phyloP scores from a whole-genome alignment of 371 early-diverging fungal genomes.

The Apophysomyces variabilis region DNA sequence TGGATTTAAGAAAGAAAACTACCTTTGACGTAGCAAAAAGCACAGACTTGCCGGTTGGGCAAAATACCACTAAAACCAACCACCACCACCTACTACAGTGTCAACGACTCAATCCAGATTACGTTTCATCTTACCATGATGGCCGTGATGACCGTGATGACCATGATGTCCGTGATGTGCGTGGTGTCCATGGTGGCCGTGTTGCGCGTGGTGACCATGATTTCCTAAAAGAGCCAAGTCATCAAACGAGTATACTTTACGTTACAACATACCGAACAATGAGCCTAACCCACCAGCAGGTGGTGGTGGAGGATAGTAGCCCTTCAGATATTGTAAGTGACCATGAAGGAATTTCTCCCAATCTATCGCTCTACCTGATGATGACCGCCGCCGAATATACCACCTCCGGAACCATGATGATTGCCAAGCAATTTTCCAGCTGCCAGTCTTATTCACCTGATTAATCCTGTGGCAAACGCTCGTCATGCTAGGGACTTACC shows the following conservation, averaged over 20 bases:
- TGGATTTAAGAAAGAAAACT: neutral
- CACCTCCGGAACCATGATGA: slow-evolving; percentile 8
- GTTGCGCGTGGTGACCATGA: slow-evolving; percentile 5
- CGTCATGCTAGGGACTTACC: slow-evolving; percentile 16
- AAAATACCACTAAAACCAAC: neutral
- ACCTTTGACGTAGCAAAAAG: neutral
- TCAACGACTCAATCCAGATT: neutral
- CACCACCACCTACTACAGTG: neutral
- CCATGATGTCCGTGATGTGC: neutral
- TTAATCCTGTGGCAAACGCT: neutral
- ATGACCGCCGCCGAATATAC: slow-evolving; percentile 11
- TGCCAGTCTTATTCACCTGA: slow-evolving; percentile 11
- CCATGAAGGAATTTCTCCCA: neutral
- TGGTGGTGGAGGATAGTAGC: slow-evolving; percentile 25
- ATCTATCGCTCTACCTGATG: slow-evolving; percentile 4
- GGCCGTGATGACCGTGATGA: slow-evolving; percentile 18
- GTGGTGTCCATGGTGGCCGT: slow-evolving; percentile 11
- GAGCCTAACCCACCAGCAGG: slow-evolving; percentile 19
- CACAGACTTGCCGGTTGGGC: too few species aligned
- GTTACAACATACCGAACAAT: slow-evolving; percentile 7
- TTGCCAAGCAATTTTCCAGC: slow-evolving; percentile 22
- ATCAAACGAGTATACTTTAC: neutral
- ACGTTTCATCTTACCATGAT: slow-evolving; percentile 13
- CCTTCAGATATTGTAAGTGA: slow-evolving; percentile 8
- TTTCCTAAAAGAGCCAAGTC: neutral